These are phyloP conservation scores for Furcasterigmium furcatum DNA, from an alignment of 2,329 filamentous ascomycete species.

Conservation along the genomic window DNA sequence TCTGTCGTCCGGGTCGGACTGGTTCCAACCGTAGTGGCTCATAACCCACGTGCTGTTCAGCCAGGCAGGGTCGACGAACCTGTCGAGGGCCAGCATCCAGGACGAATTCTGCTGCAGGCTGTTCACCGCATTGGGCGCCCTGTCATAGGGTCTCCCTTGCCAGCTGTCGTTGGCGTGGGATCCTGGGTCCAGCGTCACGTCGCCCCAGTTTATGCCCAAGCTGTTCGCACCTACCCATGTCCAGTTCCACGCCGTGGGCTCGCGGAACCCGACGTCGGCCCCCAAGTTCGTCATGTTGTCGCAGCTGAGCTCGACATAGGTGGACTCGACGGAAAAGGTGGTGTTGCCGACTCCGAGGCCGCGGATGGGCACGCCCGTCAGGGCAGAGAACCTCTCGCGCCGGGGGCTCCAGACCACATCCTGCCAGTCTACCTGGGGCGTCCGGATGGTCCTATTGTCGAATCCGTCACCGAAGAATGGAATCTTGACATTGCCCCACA, in stretches of 20 bases:
- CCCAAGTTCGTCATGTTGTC: background rate
- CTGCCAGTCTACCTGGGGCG: background rate
- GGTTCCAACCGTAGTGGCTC: no score
- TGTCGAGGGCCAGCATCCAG: conserved; percentile 6
- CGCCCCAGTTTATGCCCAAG: no score
- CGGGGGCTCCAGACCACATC: background rate
- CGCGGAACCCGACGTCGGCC: background rate
- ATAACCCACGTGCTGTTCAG: background rate
- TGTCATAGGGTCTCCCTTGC: background rate
- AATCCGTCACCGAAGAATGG: conserved; percentile 11
- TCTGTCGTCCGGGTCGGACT: no score
- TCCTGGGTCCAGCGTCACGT: background rate
- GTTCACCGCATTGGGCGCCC: background rate
- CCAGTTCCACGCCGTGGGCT: background rate
- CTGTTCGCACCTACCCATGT: no score
- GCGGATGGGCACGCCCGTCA: conserved; percentile 2
- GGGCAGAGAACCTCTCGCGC: background rate
- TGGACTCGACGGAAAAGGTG: conserved; percentile 5
- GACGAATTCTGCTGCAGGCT: background rate
- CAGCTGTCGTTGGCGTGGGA: background rate
- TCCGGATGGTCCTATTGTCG: no score
- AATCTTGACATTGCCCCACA: conserved; percentile 23
- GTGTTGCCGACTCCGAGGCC: conserved; percentile 2
- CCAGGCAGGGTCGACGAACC: conserved; percentile 3
- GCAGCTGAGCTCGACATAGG: conserved; percentile 6